Base-by-base conservation (phyloP, 306 rosid genomes). In the Adenanthera pavonina region DNA sequence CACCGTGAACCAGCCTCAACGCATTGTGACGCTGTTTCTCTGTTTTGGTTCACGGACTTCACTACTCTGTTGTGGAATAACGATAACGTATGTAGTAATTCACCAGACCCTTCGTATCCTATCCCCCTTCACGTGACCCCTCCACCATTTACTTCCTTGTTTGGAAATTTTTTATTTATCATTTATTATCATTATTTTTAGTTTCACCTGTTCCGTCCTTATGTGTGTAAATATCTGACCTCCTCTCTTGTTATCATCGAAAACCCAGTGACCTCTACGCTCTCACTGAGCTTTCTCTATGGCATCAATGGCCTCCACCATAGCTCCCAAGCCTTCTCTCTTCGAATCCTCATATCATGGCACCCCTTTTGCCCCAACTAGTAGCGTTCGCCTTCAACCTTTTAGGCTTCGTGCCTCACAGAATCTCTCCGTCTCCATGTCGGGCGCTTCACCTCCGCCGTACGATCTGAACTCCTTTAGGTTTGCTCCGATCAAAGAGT, bases 281-380 rank as follows among this genome's bases (percentile, higher is more conserved):
- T 6, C 62, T 61, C 52, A 6, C 33, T 12, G 64, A 44, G 17
- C 44, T 69, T 38, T 53, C 34, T 30, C 71, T 66, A 69, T 78
- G 86, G 81, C 78, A 30, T 33, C 89, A 52, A 85, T 90, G 90
- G 88, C 92, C 8, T 83, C 90, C 81, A 78, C 82, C 2, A 74
- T 88, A 62, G 75, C 83, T 59, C 7, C 38, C 14, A 59, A 59
- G 61, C 56, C 85, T 38, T 77, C 92, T 40, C 78, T 85, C 57
- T 80, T 79, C 8, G 84, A 86, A 8, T 82, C 85, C 41, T 84
- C 92, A 20, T 86, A 87, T 85, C 86, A 77, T 41, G 90, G 89
- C 68, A 16, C 69, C 16, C 86, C 85, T n/a, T 79, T 14, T 6
- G 74, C 38, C 49, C 80, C 75, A 6, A 64, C 53, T 7, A 60